These are phyloP conservation scores for Taphrina pruni DNA, from an alignment of 1,139 yeast species.

Conservation along the genomic window DNA sequence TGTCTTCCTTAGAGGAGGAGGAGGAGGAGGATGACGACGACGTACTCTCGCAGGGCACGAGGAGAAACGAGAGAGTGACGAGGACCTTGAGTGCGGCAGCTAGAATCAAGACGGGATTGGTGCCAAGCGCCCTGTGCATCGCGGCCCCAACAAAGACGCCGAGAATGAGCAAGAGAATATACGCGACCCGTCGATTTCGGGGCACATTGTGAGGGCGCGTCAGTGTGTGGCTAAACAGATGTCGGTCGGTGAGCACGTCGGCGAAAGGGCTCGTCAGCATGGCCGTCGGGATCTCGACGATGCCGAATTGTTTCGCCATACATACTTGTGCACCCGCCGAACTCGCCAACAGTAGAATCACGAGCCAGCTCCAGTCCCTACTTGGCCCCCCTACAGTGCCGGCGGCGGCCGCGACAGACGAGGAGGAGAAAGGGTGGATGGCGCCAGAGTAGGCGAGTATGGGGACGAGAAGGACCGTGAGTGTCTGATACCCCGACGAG, in stretches of 20 bases:
- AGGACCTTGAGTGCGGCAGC: conserved; percentile 25
- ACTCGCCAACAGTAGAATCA: conserved; percentile 29
- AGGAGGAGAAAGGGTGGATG: neutral
- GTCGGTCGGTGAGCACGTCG: conserved; percentile 32
- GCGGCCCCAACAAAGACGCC: conserved; percentile 36
- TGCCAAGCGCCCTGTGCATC: conserved; percentile 1
- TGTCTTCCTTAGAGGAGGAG: no score
- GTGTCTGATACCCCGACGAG: conserved; percentile 14
- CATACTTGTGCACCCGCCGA: conserved; percentile 33
- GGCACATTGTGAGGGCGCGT: conserved; percentile 8
- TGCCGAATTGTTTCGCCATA: conserved; percentile 35
- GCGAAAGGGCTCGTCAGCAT: conserved; percentile 27
- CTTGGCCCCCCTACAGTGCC: neutral
- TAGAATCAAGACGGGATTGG: conserved; percentile 19
- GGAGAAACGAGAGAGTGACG: conserved; percentile 22
- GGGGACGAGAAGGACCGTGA: conserved; percentile 23
- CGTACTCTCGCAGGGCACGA: conserved; percentile 1
- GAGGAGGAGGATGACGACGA: no score
- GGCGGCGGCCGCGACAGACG: no score
- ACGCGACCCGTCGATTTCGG: conserved; percentile 24
- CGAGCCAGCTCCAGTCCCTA: conserved; percentile 13
- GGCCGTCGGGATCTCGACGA: conserved; percentile 9
- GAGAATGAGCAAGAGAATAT: conserved; percentile 18
- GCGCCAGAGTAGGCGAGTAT: conserved; percentile 15
- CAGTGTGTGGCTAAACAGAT: conserved; percentile 21